Percentiles rank a stretch among this genome's conserved stretches.
phyloP scores from a whole-genome alignment of 73 alveolate genomes.

The Paramecium biaurelia region DNA sequence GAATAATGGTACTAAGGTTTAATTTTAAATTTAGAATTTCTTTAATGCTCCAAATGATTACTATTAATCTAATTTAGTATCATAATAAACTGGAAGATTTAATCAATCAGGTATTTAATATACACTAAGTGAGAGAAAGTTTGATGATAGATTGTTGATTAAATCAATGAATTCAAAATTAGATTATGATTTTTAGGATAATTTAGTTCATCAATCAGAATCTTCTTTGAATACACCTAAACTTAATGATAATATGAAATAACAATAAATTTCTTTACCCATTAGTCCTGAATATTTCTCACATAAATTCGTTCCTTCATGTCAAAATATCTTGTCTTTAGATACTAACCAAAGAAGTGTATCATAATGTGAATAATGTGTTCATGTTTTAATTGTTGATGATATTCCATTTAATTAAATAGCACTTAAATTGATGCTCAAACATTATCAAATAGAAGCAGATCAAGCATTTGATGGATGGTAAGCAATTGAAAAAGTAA shows the following conservation, averaged over 20 bases:
- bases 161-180: not conserved
- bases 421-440: not conserved
- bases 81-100: not conserved
- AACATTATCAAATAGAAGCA: not conserved
- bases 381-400: slow-evolving; percentile 2
- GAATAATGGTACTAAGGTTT: not conserved
- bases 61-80: not conserved
- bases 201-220: not conserved
- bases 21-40: not conserved
- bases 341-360: not conserved
- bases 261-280: not conserved
- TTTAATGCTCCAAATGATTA: not conserved
- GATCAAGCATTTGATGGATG: slow-evolving; percentile 30
- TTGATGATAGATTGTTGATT: not conserved
- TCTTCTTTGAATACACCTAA: not conserved
- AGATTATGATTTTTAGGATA: not conserved
- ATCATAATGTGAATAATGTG: not conserved
- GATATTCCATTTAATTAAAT: not conserved
- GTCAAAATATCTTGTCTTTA: not conserved
- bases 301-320: not conserved
- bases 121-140: not conserved
- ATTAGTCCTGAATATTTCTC: not conserved
- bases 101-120: not conserved
- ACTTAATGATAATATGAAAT: not conserved
- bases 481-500: not conserved